Conservation (phyloP, 805 yeast species). For the Clavispora asparagi region DNA sequence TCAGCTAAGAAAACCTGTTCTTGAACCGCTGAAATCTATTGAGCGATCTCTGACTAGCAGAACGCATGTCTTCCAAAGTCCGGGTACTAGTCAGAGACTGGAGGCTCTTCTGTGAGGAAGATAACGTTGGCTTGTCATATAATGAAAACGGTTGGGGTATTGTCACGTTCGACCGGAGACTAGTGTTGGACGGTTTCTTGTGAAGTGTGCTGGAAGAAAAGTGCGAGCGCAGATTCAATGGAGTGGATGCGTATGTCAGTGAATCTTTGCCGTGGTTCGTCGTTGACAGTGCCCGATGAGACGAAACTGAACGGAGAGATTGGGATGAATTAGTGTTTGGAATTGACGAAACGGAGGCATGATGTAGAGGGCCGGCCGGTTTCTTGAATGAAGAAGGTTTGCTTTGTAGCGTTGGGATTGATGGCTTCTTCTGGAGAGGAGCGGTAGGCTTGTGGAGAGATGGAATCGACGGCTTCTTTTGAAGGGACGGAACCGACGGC, state of each 20-base stretch:
- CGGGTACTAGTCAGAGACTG: conserved; percentile 1
- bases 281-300: background rate
- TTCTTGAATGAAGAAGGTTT: conserved; percentile 13
- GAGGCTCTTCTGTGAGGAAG: conserved; percentile 31
- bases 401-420: conserved; percentile 16
- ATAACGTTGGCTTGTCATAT: conserved; percentile 35
- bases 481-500: conserved; percentile 11
- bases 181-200: conserved; percentile 9
- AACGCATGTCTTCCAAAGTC: conserved; percentile 1
- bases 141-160: conserved; percentile 24
- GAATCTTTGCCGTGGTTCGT: background rate
- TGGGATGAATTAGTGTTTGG: conserved; percentile 4
- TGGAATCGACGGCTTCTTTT: conserved; percentile 16
- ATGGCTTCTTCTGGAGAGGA: conserved; percentile 12
- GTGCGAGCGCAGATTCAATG: conserved; percentile 3
- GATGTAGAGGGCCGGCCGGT: conserved; percentile 13
- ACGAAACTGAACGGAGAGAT: background rate
- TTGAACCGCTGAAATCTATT: conserved; percentile 32
- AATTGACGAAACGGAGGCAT: conserved; percentile 5
- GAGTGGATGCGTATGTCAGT: background rate
- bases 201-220: background rate
- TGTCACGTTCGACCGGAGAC: conserved; percentile 12
- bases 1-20: conserved; percentile 18
- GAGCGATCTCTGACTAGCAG: conserved; percentile 13
- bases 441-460: conserved; percentile 10